These are phyloP conservation scores for Xerophyta viscosa DNA, from an alignment of 106 monocot species.

Conservation along the genomic window DNA sequence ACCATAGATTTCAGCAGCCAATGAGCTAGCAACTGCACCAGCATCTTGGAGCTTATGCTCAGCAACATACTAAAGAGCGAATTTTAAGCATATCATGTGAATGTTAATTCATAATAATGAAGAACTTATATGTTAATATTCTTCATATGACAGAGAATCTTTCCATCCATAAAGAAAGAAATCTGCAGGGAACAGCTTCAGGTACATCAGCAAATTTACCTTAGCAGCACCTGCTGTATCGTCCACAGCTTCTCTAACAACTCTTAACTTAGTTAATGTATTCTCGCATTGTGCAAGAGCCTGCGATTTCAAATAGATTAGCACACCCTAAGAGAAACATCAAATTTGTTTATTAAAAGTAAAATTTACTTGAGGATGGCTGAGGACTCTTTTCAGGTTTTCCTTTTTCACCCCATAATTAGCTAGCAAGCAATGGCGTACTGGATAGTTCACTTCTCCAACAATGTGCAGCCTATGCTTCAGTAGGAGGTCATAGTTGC, in stretches of 20 bases:
- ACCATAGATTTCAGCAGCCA: conserved; percentile 70
- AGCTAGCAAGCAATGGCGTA: conserved; percentile 84
- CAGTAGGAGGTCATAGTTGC: conserved; percentile 90
- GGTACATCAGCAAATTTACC: conserved; percentile 33
- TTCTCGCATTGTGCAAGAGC: conserved; percentile 97
- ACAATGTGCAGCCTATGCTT: conserved; percentile 86
- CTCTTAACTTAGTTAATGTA: conserved; percentile 62
- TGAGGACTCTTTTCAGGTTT: conserved; percentile 72
- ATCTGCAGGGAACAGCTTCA: no score
- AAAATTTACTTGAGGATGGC: conserved; percentile 78
- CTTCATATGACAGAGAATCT: no score
- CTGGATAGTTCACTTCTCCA: conserved; percentile 85
- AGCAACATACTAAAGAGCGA: conserved; percentile 51
- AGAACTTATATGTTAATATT: no score
- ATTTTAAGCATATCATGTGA: no score
- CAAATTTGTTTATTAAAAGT: not conserved
- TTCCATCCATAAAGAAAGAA: no score
- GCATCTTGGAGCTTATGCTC: conserved; percentile 55
- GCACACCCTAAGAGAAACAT: conserved; percentile 1
- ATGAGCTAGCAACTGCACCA: conserved; percentile 86
- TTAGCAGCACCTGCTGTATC: conserved; percentile 94
- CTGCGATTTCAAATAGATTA: conserved; percentile 15
- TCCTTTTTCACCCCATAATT: conserved; percentile 72
- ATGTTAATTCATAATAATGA: no score
- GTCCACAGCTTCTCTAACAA: conserved; percentile 86